Evolutionary conservation across 768 basidiomycete species (phyloP).

Genomic region (Scleroderma citrinum): DNA sequence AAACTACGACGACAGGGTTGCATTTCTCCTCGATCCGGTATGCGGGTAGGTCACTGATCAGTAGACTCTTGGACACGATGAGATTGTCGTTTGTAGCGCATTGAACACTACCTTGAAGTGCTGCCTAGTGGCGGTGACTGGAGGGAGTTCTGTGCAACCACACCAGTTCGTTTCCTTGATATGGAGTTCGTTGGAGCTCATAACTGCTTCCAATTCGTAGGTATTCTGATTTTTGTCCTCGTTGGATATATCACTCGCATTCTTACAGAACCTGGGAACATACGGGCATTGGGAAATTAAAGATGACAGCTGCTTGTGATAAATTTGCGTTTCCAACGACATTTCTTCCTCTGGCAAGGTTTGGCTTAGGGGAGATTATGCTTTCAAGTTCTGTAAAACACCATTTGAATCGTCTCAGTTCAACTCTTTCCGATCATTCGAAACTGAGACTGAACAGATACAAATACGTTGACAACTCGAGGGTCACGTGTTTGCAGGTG

Average conservation of each 20-base stretch:
- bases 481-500: too few species aligned
- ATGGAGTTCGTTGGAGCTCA: slow-evolving; percentile 18
- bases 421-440: too few species aligned
- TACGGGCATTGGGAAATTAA: slow-evolving; percentile 1
- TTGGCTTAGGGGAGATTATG: too few species aligned
- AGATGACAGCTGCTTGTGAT: background rate
- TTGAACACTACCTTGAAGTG: slow-evolving; percentile 22
- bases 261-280: background rate
- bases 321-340: background rate
- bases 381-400: too few species aligned
- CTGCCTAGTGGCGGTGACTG: slow-evolving; percentile 22
- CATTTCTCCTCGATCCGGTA: slow-evolving; percentile 16
- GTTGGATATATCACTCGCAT: background rate
- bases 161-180: slow-evolving; percentile 19
- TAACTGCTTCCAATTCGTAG: slow-evolving; percentile 11
- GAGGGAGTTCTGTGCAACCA: slow-evolving; percentile 31
- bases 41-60: slow-evolving; percentile 7
- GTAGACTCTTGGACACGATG: too few species aligned
- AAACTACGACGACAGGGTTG: slow-evolving; percentile 15
- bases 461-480: too few species aligned
- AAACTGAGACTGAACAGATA: too few species aligned
- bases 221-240: background rate
- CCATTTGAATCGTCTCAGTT: too few species aligned
- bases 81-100: slow-evolving; percentile 14
- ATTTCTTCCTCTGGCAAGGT: too few species aligned